phyloP scores from a whole-genome alignment of 1,284 basidiomycete genomes.

The Phellopilus nigrolimitatus region DNA sequence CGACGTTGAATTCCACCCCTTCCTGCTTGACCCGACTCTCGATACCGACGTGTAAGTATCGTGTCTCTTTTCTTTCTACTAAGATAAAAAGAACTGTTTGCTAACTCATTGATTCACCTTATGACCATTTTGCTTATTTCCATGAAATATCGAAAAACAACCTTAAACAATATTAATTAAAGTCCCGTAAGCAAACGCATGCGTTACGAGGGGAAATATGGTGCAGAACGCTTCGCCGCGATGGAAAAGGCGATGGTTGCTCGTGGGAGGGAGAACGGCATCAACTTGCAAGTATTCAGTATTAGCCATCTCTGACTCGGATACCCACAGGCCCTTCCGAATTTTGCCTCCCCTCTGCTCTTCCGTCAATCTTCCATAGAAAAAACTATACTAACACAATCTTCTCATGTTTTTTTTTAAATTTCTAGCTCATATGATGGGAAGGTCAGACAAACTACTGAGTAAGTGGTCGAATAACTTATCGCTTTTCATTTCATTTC shows the following conservation, averaged over 20 bases:
- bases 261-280: constrained; percentile 15
- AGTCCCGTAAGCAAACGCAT: constrained; percentile 11
- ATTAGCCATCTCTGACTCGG: too few species aligned
- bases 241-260: constrained; percentile 16
- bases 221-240: constrained; percentile 7
- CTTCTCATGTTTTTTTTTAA: background rate
- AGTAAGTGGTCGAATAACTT: constrained; percentile 1
- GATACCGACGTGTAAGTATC: constrained; percentile 11
- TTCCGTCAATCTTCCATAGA: constrained; percentile 7
- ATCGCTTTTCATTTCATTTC: background rate
- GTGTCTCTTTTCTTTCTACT: too few species aligned
- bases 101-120: too few species aligned
- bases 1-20: constrained; percentile 16
- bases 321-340: too few species aligned
- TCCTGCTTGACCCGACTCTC: constrained; percentile 17
- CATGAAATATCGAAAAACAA: too few species aligned
- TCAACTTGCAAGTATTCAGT: too few species aligned
- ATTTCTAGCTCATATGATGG: constrained; percentile 15
- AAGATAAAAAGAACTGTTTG: too few species aligned
- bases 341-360: too few species aligned
- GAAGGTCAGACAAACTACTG: constrained; percentile 17
- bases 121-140: too few species aligned
- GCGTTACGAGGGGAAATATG: constrained; percentile 14
- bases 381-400: background rate
- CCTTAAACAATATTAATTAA: too few species aligned